Base-by-base conservation (phyloP, 129 eudicot species). In the Solidago caesia region DNA sequence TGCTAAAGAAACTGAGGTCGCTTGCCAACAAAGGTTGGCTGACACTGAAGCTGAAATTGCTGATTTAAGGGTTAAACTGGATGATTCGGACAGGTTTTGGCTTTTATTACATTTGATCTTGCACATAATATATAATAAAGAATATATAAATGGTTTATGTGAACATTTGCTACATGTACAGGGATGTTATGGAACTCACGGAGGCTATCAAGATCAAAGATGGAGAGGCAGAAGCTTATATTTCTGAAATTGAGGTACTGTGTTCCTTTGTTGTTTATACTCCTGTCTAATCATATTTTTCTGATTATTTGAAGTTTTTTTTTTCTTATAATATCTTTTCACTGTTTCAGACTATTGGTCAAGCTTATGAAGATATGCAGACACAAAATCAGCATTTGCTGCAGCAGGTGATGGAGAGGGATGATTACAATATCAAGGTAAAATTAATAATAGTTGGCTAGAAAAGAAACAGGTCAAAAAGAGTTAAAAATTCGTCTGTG, bases 311-410 rank as follows among this genome's bases (percentile, higher is more conserved):
- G 3, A 8, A 57, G 33, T 39, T 48, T 74, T 26, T 72, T 14
- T 10, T 2, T 5, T 2, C 47, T 25, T 44, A 33, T 77, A 33
- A 9, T 29, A 12, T 46, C 27, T 44, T 47, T 62, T 64, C 33
- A n/a, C 13, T 45, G 15, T 11, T 82, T 62, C 86, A 94, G 98
- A 90, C 97, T 71, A 90, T 94, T 51, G 98, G 98, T 80, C 98
- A 94, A 88, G 98, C 98, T n/a, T 94, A 94, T 77, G 98, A 94
- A 85, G 98, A 94, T 82, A 94, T 94, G 98, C 97, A 94, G 91
- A 85, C 97, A 47, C 98, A 94, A 75, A 85, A 90, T 68, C 97
- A 94, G 77, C 98, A 87, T 75, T 76, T 94, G 70, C 44, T 88
- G 82, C 96, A 87, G 91, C 97, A 90, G 74, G 86, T 94, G 76